Evolutionary conservation across 140 eudicot species (phyloP).

Genomic region (Cichorium intybus): DNA sequence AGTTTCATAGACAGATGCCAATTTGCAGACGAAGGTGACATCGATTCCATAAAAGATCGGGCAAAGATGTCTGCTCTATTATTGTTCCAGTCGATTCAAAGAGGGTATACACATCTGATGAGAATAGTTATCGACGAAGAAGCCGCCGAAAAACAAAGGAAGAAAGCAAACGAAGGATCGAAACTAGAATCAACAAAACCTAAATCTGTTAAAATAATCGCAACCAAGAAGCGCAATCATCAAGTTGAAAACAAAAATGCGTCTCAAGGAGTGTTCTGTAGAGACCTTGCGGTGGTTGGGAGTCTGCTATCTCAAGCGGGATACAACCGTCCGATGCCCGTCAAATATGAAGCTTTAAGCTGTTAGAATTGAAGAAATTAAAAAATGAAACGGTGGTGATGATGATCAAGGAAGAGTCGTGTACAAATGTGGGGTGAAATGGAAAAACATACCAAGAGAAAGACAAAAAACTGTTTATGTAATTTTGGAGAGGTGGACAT

Average conservation of each 20-base stretch:
- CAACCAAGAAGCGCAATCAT: not conserved
- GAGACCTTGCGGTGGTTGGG: constrained; percentile 84
- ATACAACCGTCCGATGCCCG: constrained; percentile 62
- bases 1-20: constrained; percentile 68
- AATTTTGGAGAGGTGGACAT: too few relatives aligned
- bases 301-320: constrained; percentile 65
- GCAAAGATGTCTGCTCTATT: constrained; percentile 51
- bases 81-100: constrained; percentile 62
- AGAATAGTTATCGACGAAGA: constrained; percentile 54
- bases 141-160: constrained; percentile 54
- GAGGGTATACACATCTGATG: constrained; percentile 50
- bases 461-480: too few relatives aligned
- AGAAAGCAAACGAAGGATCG: constrained; percentile 37
- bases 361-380: constrained; percentile 36
- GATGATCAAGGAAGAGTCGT: not conserved
- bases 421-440: constrained; percentile 15
- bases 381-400: not conserved
- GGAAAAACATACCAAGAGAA: too few relatives aligned
- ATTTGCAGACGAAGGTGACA: constrained; percentile 50
- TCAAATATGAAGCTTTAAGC: constrained; percentile 78
- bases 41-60: constrained; percentile 56
- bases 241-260: constrained; percentile 33
- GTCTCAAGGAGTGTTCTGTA: constrained; percentile 83
- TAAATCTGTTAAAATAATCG: constrained; percentile 5
- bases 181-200: constrained; percentile 3